Percentiles rank a stretch among this genome's conserved stretches.
These are phyloP conservation scores for Mallotus repandus DNA, from an alignment of 441 rosid genomes.

Conservation along the genomic window DNA sequence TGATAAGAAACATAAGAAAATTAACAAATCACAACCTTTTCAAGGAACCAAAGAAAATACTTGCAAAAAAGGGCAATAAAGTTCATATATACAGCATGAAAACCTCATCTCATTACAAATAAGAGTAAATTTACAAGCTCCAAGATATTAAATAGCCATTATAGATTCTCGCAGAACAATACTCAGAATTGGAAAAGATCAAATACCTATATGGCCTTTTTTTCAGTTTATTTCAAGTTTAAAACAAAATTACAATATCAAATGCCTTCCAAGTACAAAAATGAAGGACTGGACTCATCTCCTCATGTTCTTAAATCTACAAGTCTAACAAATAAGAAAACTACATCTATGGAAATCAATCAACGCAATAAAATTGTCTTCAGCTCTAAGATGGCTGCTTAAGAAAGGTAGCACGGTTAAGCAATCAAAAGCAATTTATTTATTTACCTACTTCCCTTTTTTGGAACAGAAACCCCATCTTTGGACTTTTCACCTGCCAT, in stretches of 20 bases:
- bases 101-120: background rate
- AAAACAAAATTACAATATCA: background rate
- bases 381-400: constrained; percentile 37
- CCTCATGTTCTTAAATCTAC: constrained; percentile 14
- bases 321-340: constrained; percentile 29
- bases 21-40: background rate
- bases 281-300: constrained; percentile 13
- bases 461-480: constrained; percentile 97
- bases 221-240: background rate
- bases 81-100: background rate
- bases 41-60: background rate
- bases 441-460: constrained; percentile 99
- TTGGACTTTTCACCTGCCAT: constrained; percentile 99
- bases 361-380: constrained; percentile 28
- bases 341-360: constrained; percentile 24
- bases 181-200: background rate
- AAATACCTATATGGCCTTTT: background rate
- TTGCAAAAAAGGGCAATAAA: background rate
- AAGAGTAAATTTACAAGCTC: background rate
- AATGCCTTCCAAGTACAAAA: constrained; percentile 14
- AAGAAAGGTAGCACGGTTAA: constrained; percentile 47
- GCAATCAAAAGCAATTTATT: constrained; percentile 57
- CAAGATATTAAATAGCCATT: background rate
- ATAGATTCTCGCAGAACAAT: background rate
- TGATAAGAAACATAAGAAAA: background rate